Conservation (phyloP, 2,329 filamentous ascomycete species). For the Venturia oleaginea region DNA sequence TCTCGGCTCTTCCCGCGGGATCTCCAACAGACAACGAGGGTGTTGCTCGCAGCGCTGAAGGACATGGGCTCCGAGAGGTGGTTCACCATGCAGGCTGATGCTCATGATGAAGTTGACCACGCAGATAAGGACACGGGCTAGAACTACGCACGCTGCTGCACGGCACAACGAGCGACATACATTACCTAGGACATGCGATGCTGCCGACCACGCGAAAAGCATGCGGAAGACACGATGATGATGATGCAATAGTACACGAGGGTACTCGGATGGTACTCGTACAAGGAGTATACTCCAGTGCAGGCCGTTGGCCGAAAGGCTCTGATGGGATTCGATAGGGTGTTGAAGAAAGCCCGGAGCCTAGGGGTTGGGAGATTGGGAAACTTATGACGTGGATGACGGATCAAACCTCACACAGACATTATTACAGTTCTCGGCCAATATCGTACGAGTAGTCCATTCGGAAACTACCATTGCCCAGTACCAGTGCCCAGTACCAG, state of each 20-base stretch:
- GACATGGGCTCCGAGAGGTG: background rate
- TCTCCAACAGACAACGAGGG: background rate
- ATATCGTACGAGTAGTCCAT: background rate
- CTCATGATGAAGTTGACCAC: background rate
- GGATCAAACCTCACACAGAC: background rate
- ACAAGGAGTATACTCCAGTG: background rate
- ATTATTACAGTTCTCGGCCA: background rate
- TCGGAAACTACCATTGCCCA: background rate
- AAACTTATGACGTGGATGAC: too few relatives aligned
- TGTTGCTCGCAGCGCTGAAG: background rate
- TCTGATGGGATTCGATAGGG: background rate
- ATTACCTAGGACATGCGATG: background rate
- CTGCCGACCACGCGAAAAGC: background rate
- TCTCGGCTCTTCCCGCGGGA: background rate
- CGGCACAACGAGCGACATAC: background rate
- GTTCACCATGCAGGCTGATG: background rate
- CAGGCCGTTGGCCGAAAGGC: background rate
- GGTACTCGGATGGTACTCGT: too few relatives aligned
- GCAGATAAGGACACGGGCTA: background rate
- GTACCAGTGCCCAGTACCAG: background rate
- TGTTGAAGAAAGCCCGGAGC: background rate
- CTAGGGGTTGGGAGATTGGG: too few relatives aligned
- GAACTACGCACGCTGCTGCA: background rate
- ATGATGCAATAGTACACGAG: background rate
- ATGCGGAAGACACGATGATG: too few relatives aligned